These are phyloP conservation scores for Antitrichia curtipendula DNA, from an alignment of 225 moss, liverwort and hornwort genomes.

Conservation along the genomic window DNA sequence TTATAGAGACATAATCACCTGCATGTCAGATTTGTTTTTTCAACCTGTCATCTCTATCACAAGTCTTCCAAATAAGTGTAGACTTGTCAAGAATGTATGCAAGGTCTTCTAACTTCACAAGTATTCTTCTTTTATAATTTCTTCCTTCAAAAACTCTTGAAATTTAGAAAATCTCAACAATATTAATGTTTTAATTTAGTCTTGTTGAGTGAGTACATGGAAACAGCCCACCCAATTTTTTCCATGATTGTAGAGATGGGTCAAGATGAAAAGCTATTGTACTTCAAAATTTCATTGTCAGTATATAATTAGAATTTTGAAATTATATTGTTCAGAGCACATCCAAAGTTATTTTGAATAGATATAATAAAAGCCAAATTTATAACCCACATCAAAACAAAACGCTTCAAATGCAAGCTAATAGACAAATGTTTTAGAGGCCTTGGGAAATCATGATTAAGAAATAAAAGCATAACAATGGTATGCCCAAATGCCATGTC, in stretches of 20 bases:
- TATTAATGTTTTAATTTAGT: no score
- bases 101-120: neutral
- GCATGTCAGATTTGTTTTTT: no score
- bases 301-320: neutral
- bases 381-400: neutral
- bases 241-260: neutral
- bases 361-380: neutral
- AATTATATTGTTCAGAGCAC: fast-evolving
- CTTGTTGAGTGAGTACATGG: no score
- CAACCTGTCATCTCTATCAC: neutral
- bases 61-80: neutral
- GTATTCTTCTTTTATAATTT: neutral
- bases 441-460: neutral
- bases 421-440: neutral
- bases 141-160: neutral
- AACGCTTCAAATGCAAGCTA: neutral
- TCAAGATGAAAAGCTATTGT: neutral
- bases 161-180: fast-evolving
- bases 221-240: neutral
- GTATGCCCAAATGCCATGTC: neutral
- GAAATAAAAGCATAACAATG: neutral
- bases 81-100: neutral
- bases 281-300: neutral
- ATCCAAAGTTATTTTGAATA: neutral
- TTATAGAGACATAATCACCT: no score